Evolutionary conservation across 768 basidiomycete species (phyloP), one percentile per base, ranked within the genome.

Genomic region (Lentinula raphanica): DNA sequence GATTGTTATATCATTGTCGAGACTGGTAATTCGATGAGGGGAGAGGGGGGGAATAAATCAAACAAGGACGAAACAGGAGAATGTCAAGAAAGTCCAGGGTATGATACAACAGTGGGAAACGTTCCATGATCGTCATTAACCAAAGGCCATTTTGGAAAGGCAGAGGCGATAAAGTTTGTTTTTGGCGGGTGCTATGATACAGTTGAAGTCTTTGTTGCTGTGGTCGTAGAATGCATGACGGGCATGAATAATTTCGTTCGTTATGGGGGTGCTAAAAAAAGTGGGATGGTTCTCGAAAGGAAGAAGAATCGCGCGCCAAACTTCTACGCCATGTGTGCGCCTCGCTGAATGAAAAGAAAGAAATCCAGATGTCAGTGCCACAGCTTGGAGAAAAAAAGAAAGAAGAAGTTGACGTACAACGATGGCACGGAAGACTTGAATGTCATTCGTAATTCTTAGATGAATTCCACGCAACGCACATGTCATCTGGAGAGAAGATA

Each of bases 381-480:
- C 28, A 49, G 48, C 48, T 49, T 35, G 8, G 17, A 29, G 8
- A 9, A 23, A 44, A 21, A n/a, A 44, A 15, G 46, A 11, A 48
- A 29, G 29, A 29, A 8, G 25, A 27, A 15, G 25, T 39, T 40
- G 31, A 56, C 54, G 54, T 56, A 56, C 54, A 58, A 75, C 67
- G 64, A 80, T 66, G 44, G 72, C 64, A 50, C 88, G 81, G 68
- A 86, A 85, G 57, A 68, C 68, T 59, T 72, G 69, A 40, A 88
- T 72, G 64, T 86, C 80, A 48, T 68, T 69, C 28, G 80, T 80
- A 35, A 83, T 69, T 54, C 70, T 69, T 62, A 89, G 67, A 28
- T 79, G 78, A 45, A 89, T 74, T 48, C 87, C 87, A 59, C 76
- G 75, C 63, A 76, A 76, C 15, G 84, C 85, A 68, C 88, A 91